Evolutionary conservation across 805 yeast genomes (phyloP).

Genomic region (Lachancea thermotolerans): DNA sequence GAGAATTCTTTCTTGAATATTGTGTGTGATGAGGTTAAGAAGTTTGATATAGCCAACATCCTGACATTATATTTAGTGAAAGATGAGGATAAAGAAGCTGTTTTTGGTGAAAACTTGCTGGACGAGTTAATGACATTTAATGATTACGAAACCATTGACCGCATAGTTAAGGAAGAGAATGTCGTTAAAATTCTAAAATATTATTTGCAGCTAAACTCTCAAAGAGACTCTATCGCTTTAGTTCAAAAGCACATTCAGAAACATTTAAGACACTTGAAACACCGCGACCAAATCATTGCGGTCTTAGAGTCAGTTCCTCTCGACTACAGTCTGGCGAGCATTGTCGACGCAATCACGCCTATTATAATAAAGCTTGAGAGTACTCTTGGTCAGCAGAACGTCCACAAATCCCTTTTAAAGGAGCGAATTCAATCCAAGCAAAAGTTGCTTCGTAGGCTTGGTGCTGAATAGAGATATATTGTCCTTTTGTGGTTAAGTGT

Average conservation of each 20-base stretch:
- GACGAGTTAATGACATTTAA: constrained; percentile 16
- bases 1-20: constrained; percentile 5
- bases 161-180: constrained; percentile 7
- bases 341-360: constrained; percentile 14
- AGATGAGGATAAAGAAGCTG: constrained; percentile 1
- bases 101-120: constrained; percentile 11
- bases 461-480: neutral
- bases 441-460: neutral
- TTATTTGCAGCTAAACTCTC: constrained; percentile 12
- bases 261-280: constrained; percentile 12
- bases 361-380: constrained; percentile 11
- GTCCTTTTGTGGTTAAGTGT: neutral
- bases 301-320: constrained; percentile 18
- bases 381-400: constrained; percentile 7
- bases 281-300: constrained; percentile 7
- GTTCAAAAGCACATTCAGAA: constrained; percentile 15
- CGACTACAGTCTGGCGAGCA: constrained; percentile 10
- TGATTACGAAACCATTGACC: constrained; percentile 24
- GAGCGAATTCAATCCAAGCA: neutral
- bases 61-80: constrained; percentile 12
- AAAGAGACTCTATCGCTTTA: constrained; percentile 8
- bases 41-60: constrained; percentile 19
- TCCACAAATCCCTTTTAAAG: constrained; percentile 21
- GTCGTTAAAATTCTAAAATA: constrained; percentile 15
- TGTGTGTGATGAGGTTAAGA: constrained; percentile 4